These are phyloP conservation scores for Geopyxis carbonaria DNA, from an alignment of 495 filamentous ascomycete genomes.

Conservation along the genomic window DNA sequence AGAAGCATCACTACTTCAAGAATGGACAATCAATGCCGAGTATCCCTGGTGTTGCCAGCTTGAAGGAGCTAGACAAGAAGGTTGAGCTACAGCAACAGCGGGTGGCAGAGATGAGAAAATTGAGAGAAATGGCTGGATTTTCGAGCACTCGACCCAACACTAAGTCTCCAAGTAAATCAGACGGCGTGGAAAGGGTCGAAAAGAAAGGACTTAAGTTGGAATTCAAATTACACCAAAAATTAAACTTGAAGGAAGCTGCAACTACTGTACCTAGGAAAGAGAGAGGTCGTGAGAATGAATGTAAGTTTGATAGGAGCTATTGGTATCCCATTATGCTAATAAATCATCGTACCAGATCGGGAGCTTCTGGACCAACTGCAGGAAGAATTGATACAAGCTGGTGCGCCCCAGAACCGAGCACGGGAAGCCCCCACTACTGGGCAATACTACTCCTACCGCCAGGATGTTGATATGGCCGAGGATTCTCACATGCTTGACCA, in stretches of 20 bases:
- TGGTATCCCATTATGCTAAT: too few species aligned
- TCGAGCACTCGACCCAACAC: too few species aligned
- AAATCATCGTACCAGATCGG: not conserved
- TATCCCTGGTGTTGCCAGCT: constrained; percentile 13
- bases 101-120: constrained; percentile 7
- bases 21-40: constrained; percentile 4
- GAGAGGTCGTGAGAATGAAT: not conserved
- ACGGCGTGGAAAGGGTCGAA: not conserved
- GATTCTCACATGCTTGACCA: too few species aligned
- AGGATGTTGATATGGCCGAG: too few species aligned
- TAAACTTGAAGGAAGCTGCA: constrained; percentile 2
- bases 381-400: constrained; percentile 6
- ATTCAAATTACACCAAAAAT: not conserved
- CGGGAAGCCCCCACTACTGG: not conserved
- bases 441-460: not conserved
- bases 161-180: not conserved
- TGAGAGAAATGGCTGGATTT: not conserved
- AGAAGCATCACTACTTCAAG: constrained; percentile 20
- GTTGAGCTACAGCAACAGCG: constrained; percentile 20
- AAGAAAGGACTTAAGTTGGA: constrained; percentile 2
- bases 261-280: not conserved
- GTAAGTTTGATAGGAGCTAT: not conserved
- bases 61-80: constrained; percentile 19
- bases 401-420: constrained; percentile 2
- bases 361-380: constrained; percentile 2